Conservation (phyloP, 495 filamentous ascomycete genomes). For the Sabuloglossum arenarium region DNA sequence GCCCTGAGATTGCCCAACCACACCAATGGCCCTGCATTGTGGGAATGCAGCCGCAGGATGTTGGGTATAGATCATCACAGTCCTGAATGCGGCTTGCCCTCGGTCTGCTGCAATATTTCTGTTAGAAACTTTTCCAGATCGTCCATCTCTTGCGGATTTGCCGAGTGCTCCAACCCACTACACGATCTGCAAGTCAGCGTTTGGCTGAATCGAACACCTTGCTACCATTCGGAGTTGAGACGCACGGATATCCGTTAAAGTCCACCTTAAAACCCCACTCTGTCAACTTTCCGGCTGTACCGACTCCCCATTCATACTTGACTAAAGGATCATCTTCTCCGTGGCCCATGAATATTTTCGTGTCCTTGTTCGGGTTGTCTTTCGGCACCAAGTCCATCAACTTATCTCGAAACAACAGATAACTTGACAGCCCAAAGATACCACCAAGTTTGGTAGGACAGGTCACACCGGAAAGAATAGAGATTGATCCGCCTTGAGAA, state of each 20-base stretch:
- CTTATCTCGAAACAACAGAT: conserved; percentile 54
- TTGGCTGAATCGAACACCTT: not conserved
- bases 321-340: conserved; percentile 57
- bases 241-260: conserved; percentile 56
- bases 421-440: conserved; percentile 70
- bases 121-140: conserved; percentile 62
- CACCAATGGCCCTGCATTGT: not conserved
- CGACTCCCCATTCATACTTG: conserved; percentile 39
- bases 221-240: conserved; percentile 6
- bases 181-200: conserved; percentile 5
- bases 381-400: conserved; percentile 41
- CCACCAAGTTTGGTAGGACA: conserved; percentile 57
- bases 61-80: not conserved
- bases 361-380: conserved; percentile 51
- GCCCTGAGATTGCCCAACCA: not conserved
- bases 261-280: conserved; percentile 46
- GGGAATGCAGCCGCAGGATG: not conserved
- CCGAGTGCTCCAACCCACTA: conserved; percentile 54
- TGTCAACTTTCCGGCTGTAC: conserved; percentile 39
- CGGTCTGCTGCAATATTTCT: conserved; percentile 29
- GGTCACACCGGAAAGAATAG: conserved; percentile 48
- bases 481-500: conserved; percentile 40
- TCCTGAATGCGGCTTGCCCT: not conserved
- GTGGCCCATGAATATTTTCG: conserved; percentile 76
- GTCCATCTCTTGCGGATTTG: conserved; percentile 58